These are phyloP conservation scores for Paracamarosporium sp. DNA, from an alignment of 2,329 filamentous ascomycete genomes.

Conservation along the genomic window DNA sequence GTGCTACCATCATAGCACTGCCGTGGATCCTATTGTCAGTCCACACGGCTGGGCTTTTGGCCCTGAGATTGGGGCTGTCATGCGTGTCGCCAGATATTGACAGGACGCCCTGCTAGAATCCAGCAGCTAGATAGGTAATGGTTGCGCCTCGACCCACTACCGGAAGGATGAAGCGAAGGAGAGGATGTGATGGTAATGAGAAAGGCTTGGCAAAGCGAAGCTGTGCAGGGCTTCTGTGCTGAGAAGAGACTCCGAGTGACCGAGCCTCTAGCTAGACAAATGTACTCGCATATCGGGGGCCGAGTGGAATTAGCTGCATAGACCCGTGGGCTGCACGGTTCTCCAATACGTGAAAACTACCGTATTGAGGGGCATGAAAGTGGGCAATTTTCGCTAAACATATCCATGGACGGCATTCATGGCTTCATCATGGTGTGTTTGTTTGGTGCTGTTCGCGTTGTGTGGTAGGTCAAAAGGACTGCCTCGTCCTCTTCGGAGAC, in stretches of 20 bases:
- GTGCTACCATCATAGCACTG: constrained; percentile 9
- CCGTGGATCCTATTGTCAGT: neutral
- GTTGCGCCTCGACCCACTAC: neutral
- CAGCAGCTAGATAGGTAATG: neutral
- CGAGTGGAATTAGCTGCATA: constrained; percentile 27
- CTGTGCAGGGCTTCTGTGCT: neutral
- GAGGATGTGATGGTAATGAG: neutral
- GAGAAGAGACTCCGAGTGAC: constrained; percentile 7
- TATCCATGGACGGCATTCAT: constrained; percentile 13
- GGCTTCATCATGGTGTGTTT: constrained; percentile 8
- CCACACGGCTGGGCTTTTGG: neutral
- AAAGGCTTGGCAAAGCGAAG: neutral
- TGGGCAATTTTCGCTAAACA: constrained; percentile 9
- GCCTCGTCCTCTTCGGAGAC: neutral
- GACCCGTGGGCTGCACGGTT: neutral
- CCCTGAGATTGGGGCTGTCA: constrained; percentile 9
- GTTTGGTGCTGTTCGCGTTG: constrained; percentile 1
- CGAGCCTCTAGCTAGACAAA: constrained; percentile 16
- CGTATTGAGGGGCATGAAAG: constrained; percentile 17
- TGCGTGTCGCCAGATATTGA: neutral
- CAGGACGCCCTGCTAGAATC: neutral
- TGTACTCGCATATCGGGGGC: constrained; percentile 28
- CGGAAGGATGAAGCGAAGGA: constrained; percentile 1
- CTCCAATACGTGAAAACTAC: constrained; percentile 9
- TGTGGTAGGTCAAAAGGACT: neutral